Percentiles rank a stretch among this genome's conserved stretches.
Conservation (phyloP, 2,329 filamentous ascomycete genomes). For the Phyllosticta citriasiana region DNA sequence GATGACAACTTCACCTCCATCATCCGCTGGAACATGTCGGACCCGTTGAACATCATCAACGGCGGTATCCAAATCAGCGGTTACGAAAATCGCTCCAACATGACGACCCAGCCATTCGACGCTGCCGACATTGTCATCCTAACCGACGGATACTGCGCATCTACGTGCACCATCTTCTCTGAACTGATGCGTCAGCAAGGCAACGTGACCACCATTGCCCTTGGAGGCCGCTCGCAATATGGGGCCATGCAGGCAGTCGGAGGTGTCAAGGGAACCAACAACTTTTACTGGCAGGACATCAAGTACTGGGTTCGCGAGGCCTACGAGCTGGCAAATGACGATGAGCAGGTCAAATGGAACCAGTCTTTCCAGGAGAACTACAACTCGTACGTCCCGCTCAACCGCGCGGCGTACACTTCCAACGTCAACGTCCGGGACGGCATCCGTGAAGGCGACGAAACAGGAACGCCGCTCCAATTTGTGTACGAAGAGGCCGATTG, state of each 20-base stretch:
- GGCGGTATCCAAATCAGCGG: conserved; percentile 29
- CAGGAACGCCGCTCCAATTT: conserved; percentile 28
- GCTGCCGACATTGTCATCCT: conserved; percentile 43
- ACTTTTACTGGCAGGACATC: conserved; percentile 25
- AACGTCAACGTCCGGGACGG: conserved; percentile 28
- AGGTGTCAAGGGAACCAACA: conserved; percentile 42
- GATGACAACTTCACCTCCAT: conserved; percentile 32
- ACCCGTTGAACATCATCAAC: conserved; percentile 19
- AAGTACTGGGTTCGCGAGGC: conserved; percentile 18
- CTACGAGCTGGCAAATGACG: conserved; percentile 12
- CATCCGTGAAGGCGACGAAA: conserved; percentile 21
- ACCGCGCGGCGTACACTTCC: conserved; percentile 16
- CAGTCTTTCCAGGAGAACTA: conserved; percentile 21
- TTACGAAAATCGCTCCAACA: conserved; percentile 30
- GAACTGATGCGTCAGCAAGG: conserved; percentile 45
- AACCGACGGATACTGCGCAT: conserved; percentile 50
- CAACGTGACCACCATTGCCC: conserved; percentile 43
- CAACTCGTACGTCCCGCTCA: conserved; percentile 18
- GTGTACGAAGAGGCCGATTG: conserved; percentile 31
- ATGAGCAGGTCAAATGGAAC: conserved; percentile 18
- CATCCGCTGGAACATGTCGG: conserved; percentile 27
- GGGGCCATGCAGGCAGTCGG: conserved; percentile 46
- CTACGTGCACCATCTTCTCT: conserved; percentile 47
- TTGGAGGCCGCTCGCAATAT: conserved; percentile 39
- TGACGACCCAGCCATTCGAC: conserved; percentile 44